Evolutionary conservation across 106 monocot species (phyloP).

Genomic region (Acanthochlamys bracteata): DNA sequence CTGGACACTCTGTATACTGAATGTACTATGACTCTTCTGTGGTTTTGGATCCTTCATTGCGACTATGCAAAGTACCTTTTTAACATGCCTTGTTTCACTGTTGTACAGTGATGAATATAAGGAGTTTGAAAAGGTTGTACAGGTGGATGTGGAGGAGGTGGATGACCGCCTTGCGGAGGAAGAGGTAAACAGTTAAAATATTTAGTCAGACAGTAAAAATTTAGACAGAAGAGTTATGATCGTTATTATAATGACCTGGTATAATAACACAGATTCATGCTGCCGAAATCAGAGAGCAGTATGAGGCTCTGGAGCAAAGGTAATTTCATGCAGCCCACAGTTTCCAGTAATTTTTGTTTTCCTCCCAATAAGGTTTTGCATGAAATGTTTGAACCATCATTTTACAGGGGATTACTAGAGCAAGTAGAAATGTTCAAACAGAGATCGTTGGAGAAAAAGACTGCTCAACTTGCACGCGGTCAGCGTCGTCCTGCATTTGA

Average conservation of each 20-base stretch:
- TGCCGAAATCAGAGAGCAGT: conserved; percentile 64
- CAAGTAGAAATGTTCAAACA: conserved; percentile 82
- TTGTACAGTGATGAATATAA: conserved; percentile 90
- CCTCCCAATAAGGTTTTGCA: background rate
- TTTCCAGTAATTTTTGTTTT: no score
- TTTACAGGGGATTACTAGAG: conserved; percentile 55
- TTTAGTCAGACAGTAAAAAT: no score
- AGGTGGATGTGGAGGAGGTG: conserved; percentile 74
- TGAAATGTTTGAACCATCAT: background rate
- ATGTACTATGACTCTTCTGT: no score
- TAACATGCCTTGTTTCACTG: no score
- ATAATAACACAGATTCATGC: conserved; percentile 68
- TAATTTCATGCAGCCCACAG: conserved; percentile 21
- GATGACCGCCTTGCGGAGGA: conserved; percentile 94
- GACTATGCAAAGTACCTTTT: no score
- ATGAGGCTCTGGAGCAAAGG: conserved; percentile 69
- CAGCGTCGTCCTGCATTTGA: conserved; percentile 41
- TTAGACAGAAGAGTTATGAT: background rate
- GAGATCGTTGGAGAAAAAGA: conserved; percentile 49
- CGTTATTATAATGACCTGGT: background rate
- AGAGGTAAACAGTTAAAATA: conserved; percentile 56
- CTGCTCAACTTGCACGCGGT: conserved; percentile 35
- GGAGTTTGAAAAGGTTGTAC: conserved; percentile 96
- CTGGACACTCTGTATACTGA: no score
- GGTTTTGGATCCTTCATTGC: no score